Evolutionary conservation across 768 basidiomycete genomes (phyloP).

Genomic region (Cubamyces sp.): DNA sequence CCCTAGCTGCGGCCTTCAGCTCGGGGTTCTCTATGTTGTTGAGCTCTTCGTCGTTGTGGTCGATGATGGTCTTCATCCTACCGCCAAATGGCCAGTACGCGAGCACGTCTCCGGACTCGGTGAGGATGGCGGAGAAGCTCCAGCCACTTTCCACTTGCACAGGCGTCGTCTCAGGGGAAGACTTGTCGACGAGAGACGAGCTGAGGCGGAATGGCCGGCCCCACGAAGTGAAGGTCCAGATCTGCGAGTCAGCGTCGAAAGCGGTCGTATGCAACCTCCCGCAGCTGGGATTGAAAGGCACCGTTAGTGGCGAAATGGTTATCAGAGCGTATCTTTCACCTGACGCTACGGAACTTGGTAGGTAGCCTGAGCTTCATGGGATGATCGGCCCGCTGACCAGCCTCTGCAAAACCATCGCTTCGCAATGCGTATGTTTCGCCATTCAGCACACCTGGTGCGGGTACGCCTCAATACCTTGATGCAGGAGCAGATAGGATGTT

Average conservation of each 20-base stretch:
- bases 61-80: constrained; percentile 42
- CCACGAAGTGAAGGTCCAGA: constrained; percentile 82
- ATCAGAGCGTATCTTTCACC: constrained; percentile 43
- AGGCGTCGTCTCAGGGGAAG: constrained; percentile 51
- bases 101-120: constrained; percentile 68
- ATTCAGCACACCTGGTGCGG: constrained; percentile 59
- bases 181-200: constrained; percentile 42
- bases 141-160: constrained; percentile 81
- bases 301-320: background rate
- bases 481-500: background rate
- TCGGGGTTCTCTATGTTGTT: constrained; percentile 44
- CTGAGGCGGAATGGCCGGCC: constrained; percentile 73
- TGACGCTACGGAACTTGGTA: constrained; percentile 60
- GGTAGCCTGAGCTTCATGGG: constrained; percentile 69
- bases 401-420: constrained; percentile 59
- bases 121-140: constrained; percentile 76
- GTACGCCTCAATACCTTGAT: constrained; percentile 6
- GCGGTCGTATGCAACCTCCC: constrained; percentile 75
- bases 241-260: constrained; percentile 57
- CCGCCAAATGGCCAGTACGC: constrained; percentile 74
- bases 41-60: constrained; percentile 48
- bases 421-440: constrained; percentile 45
- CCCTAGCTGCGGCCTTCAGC: constrained; percentile 13
- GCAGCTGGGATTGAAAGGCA: constrained; percentile 51
- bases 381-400: constrained; percentile 49